These are phyloP conservation scores for Neurospora intermedia DNA, from an alignment of 495 filamentous ascomycete species.

Conservation along the genomic window DNA sequence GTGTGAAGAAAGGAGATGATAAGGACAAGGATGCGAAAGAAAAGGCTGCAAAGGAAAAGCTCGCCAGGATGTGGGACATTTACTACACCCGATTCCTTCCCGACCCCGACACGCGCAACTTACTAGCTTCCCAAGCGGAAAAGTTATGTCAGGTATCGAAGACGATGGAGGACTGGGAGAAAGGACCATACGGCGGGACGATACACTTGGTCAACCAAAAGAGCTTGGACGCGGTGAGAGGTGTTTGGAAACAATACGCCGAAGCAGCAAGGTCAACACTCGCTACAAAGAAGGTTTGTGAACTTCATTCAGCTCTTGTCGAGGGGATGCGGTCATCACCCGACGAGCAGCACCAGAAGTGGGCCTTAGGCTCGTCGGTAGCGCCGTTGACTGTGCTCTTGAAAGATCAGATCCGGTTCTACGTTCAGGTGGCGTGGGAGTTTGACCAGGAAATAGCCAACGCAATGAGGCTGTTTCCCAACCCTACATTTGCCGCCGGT, in stretches of 20 bases:
- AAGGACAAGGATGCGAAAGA: constrained; percentile 2
- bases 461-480: constrained; percentile 8
- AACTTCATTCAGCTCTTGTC: neutral
- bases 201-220: constrained; percentile 26
- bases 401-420: neutral
- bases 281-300: neutral
- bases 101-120: constrained; percentile 15
- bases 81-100: constrained; percentile 44
- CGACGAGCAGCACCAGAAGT: neutral
- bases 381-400: neutral
- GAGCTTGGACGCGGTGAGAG: constrained; percentile 21
- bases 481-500: constrained; percentile 23
- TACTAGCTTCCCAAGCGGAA: constrained; percentile 26
- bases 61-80: constrained; percentile 37
- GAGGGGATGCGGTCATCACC: neutral
- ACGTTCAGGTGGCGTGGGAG: neutral
- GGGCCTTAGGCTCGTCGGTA: neutral
- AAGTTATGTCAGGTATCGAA: neutral
- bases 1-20: neutral
- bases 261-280: neutral
- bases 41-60: neutral
- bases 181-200: constrained; percentile 21
- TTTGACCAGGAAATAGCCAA: neutral
- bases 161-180: constrained; percentile 25
- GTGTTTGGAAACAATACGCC: constrained; percentile 26